phyloP scores from a whole-genome alignment of 2,329 filamentous ascomycete genomes.

The Dryadomyces sulphureus region DNA sequence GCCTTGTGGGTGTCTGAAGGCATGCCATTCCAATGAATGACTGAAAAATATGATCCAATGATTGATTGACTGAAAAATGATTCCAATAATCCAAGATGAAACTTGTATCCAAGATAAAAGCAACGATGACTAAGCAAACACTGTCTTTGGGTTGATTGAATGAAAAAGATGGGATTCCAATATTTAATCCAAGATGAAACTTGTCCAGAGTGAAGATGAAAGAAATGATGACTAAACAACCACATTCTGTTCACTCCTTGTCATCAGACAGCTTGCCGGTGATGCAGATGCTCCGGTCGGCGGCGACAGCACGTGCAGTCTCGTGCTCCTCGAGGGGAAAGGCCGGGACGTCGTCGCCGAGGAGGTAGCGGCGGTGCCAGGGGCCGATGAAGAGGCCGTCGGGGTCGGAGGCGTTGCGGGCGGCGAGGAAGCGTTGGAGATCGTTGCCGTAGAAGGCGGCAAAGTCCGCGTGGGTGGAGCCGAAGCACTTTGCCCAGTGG shows the following conservation, averaged over 20 bases:
- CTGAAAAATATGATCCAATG: neutral
- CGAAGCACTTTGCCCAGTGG: conserved; percentile 76
- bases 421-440: conserved; percentile 43
- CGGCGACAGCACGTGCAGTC: conserved; percentile 7
- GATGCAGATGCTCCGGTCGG: conserved; percentile 10
- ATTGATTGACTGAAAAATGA: too few species aligned
- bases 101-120: too few species aligned
- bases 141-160: neutral
- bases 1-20: conserved; percentile 4
- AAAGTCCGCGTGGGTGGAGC: conserved; percentile 37
- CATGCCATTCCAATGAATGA: neutral
- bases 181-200: neutral
- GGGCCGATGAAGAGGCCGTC: conserved; percentile 74
- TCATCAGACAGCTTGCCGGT: neutral
- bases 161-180: neutral
- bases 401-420: conserved; percentile 52
- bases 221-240: neutral
- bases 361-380: conserved; percentile 66
- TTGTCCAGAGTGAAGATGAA: neutral
- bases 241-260: neutral
- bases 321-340: conserved; percentile 17
- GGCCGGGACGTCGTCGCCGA: conserved; percentile 18
- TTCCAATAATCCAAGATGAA: too few species aligned
- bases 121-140: too few species aligned
- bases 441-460: conserved; percentile 45